Base-by-base conservation (phyloP, 352 stramenopile genomes). In the Lagenidium giganteum region DNA sequence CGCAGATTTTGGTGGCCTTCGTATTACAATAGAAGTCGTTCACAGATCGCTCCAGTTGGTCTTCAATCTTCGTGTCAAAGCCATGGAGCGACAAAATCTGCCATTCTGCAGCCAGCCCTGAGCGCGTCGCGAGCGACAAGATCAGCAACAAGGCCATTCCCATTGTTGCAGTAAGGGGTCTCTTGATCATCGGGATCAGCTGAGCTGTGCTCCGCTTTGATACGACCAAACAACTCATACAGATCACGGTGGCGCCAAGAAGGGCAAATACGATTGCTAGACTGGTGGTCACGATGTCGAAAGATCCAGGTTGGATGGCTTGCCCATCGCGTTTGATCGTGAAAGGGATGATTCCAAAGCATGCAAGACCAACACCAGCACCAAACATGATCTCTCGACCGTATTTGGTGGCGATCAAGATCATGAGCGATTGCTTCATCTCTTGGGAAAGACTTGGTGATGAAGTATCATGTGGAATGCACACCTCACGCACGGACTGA, bases 381-480 rank as follows among this genome's bases (percentile, higher is more conserved):
- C 43, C 47, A 31, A 60, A 67, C 25, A 67, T 47, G 42, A 67
- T 53, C 26, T 63, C 53, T 16, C 57, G 57, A n/a, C n/a, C n/a
- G n/a, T n/a, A n/a, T n/a, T n/a, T n/a, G n/a, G n/a, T n/a, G n/a
- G n/a, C n/a, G n/a, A n/a, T n/a, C n/a, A n/a, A n/a, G n/a, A n/a
- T n/a, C n/a, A n/a, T n/a, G n/a, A n/a, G n/a, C n/a, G n/a, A n/a
- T n/a, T n/a, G n/a, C n/a, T n/a, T n/a, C n/a, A n/a, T n/a, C n/a
- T n/a, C n/a, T n/a, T n/a, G n/a, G n/a, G n/a, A n/a, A n/a, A n/a
- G n/a, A n/a, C n/a, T n/a, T n/a, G n/a, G n/a, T n/a, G n/a, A n/a
- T n/a, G n/a, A n/a, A n/a, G n/a, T n/a, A n/a, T n/a, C n/a, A n/a
- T n/a, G n/a, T n/a, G n/a, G n/a, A n/a, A n/a, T n/a, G n/a, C n/a